phyloP scores from a whole-genome alignment of 2,329 filamentous ascomycete genomes.

The Ophiostoma sp. region DNA sequence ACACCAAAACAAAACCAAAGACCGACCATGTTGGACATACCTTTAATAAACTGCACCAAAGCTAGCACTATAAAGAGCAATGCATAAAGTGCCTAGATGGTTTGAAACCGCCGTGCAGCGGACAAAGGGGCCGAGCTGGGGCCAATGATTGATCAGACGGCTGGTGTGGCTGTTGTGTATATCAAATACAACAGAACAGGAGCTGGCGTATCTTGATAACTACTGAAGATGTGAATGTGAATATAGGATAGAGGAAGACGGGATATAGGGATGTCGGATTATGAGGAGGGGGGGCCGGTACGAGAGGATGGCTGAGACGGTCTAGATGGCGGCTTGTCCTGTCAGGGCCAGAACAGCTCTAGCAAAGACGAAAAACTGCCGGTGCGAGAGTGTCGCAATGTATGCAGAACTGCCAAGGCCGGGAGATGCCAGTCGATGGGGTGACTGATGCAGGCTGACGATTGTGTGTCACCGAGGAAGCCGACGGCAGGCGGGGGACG shows the following conservation, averaged over 20 bases:
- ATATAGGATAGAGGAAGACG: neutral
- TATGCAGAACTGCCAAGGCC: neutral
- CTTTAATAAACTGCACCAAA: neutral
- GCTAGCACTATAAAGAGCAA: constrained; percentile 5
- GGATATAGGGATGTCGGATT: neutral
- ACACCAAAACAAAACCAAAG: neutral
- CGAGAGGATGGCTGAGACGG: neutral
- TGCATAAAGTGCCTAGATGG: neutral
- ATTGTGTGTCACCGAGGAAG: constrained; percentile 16
- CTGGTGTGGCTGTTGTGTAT: neutral
- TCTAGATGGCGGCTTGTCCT: neutral
- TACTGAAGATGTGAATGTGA: neutral
- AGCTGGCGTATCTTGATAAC: neutral
- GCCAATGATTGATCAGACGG: neutral
- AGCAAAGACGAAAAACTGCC: neutral
- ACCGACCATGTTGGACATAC: neutral
- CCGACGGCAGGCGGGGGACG: constrained; percentile 4
- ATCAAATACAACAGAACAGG: neutral
- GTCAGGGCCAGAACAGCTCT: neutral
- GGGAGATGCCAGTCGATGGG: constrained; percentile 2
- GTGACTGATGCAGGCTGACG: neutral
- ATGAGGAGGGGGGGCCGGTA: neutral
- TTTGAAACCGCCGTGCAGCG: neutral
- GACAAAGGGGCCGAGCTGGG: neutral
- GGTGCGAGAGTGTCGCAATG: neutral